Evolutionary conservation across 352 stramenopile genomes (phyloP), one percentile per base, ranked within the genome.

Genomic region (Thalassiosira livingstoniorum): DNA sequence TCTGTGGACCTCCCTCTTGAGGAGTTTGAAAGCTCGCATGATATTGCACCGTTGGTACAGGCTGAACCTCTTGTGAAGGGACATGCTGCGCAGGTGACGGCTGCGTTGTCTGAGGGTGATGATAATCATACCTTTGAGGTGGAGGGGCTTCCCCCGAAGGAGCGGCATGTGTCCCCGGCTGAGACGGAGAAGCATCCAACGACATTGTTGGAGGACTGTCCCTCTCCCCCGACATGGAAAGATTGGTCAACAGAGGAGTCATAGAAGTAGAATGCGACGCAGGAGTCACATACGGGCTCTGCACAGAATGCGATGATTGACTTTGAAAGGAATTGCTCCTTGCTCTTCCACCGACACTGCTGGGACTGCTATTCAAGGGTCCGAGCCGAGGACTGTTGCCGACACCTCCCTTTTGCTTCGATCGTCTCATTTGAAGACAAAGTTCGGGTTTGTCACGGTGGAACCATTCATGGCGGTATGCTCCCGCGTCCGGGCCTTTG

Each of bases 401-500:
- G 43, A 87, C 31, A n/a, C n/a, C n/a, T n/a, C n/a, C n/a, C 72
- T 93, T 95, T 85, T 95, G 91, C 64, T 94, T 94, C 25, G 87
- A 92, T 42, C 91, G 83, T 71, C 92, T 95, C 91, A 95, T 95
- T 78, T 93, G 88, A 31, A 92, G 60, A 73, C 91, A 95, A 32
- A 86, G 82, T 51, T 95, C 91, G 11, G 90, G 90, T 61, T 94
- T 85, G 67, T 95, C 93, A 43, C 92, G 63, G 70, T 94, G 91
- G 78, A 97, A 97, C 53, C 89, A 92, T 76, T 96, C 92, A 83
- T 97, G 94, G 72, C 91, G 88, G 58, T 97, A 97, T 1, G 91
- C 92, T 47, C 94, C 94, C 1, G 86, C 85, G 84, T 96, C 92
- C 2, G 88, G 89, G 57, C 94, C 94, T 80, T 96, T 96, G n/a